These are phyloP conservation scores for Salix viminalis DNA, from an alignment of 345 rosid genomes.

Conservation along the genomic window DNA sequence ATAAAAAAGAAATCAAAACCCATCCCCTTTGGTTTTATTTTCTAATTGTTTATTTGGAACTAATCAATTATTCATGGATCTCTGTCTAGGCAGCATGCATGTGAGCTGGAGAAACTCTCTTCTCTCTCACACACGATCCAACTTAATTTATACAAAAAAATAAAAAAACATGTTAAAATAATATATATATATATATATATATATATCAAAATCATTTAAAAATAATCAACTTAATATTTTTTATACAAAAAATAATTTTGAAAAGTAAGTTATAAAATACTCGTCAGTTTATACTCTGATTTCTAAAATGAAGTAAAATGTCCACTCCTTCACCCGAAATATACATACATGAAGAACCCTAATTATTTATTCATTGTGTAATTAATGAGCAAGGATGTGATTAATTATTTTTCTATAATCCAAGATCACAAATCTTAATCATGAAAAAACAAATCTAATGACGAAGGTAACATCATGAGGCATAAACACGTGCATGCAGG, in stretches of 20 bases:
- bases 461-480: not conserved
- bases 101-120: not conserved
- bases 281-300: too few relatives aligned
- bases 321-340: not conserved
- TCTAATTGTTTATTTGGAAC: not conserved
- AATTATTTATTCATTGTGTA: not conserved
- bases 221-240: too few relatives aligned
- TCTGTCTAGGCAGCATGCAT: not conserved
- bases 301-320: not conserved
- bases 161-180: too few relatives aligned
- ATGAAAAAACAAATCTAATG: not conserved
- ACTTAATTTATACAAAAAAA: too few relatives aligned
- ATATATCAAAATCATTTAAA: too few relatives aligned
- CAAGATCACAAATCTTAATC: not conserved
- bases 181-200: fast-evolving
- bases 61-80: not conserved
- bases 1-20: too few relatives aligned
- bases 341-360: not conserved
- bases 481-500: not conserved
- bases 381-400: not conserved
- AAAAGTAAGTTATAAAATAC: too few relatives aligned
- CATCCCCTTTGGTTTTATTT: too few relatives aligned
- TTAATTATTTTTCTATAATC: not conserved
- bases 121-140: too few relatives aligned
- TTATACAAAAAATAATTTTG: too few relatives aligned